Evolutionary conservation across 148 eudicot species (phyloP), one percentile per base, ranked within the genome.

Genomic region (Silene conica): DNA sequence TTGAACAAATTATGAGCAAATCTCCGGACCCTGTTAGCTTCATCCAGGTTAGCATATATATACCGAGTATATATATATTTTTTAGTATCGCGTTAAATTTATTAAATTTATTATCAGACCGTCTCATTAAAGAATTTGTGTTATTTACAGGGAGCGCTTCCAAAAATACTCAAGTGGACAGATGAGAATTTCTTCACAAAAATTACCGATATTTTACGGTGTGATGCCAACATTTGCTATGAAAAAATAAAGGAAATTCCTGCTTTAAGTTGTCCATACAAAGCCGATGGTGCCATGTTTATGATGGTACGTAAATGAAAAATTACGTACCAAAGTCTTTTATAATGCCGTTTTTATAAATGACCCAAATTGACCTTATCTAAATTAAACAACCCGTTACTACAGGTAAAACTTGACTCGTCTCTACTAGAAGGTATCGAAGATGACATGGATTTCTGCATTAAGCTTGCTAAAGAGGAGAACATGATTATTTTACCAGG

Each of bases 261-360:
- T 62, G 82, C 81, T 73, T 22, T 88, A 67, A 70, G 76, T 70
- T 88, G 91, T 67, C 87, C 91, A 15, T 70, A 74, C 67, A 86
- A 86, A 71, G 86, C 91, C 3, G 80, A 88, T 67, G 91, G 91
- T 55, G 80, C 87, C 50, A 88, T 88, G 91, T 84, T 81, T 61
- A 57, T 80, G 0, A 85, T 86, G 87, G 91, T 88, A 25, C n/a
- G n/a, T n/a, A 76, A 79, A 18, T 46, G 2, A 3, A 9, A n/a
- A 21, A 67, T 9, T 67, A 43, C 3, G 5, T 21, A 7, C 20
- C 15, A 31, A 31, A 25, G 52, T 58, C 10, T 79, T 4, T 15
- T 50, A 15, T 50, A 50, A 11, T 50, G 14, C 55, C 55, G 55
- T 50, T 18, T 18, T 50, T 50, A 50, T 15, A 1, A 50, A 5